Base-by-base conservation (phyloP, 2,329 filamentous ascomycete species). In the Thielaviopsis euricoi region DNA sequence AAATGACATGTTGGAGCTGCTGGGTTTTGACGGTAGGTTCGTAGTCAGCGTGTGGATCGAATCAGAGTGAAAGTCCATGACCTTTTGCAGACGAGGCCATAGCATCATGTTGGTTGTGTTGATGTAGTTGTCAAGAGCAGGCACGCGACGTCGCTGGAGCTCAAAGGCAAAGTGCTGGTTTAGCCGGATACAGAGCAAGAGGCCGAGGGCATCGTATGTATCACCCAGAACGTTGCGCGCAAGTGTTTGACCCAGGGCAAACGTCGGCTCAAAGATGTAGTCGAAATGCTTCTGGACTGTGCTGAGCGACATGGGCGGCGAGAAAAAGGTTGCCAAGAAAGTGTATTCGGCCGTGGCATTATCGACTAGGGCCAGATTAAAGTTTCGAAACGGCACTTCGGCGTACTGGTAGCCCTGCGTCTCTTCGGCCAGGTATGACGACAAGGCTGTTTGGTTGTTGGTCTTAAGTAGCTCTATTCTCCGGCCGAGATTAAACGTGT, bases 111-210 rank as follows among this genome's bases (percentile, higher is more conserved):
- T 90, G 5, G 89, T 95, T 52, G 83, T 90, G 68, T 98, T 98
- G 67, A 96, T 85, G 67, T 98, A 98, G 46, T 82, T 79, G 66
- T 98, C 93, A 1, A 88, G 83, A 5, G 89, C 85, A 0, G 93
- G 93, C 0, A 97, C 82, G 67, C 94, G 91, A 57, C 91, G 83
- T 12, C 91, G 81, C 69, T 98, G 93, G 37, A 97, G 77, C 69
- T 95, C 88, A 67, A 98, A 98, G 17, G 93, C 90, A 60, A 91
- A 85, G 64, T 93, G 88, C 67, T 97, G 93, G 64, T 95, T 98
- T 17, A 98, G 72, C 6, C 93, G 83, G 33, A 98, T 90, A 66
- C 88, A 93, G n/a, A 97, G 77, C 7, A 98, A 75, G 10, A 96
- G 76, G 2, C 93, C 93, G 0, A 98, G 74, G 1, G 86, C 87